phyloP scores from a whole-genome alignment of 192 early-diverging fungal species.

The Oehlia diaphana region DNA sequence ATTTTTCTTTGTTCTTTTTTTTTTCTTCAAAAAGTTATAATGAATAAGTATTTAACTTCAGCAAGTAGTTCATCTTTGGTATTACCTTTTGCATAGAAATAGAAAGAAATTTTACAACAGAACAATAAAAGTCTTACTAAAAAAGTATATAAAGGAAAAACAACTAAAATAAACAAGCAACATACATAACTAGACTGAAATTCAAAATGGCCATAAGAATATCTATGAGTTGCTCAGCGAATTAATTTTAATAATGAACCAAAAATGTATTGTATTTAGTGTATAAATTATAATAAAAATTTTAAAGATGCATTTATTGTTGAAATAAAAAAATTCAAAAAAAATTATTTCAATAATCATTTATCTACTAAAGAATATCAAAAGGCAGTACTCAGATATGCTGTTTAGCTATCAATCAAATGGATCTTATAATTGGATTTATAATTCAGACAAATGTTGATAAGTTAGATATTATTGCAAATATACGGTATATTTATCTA shows the following conservation, averaged over 20 bases:
- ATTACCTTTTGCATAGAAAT: too few relatives aligned
- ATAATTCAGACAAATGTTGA: not conserved
- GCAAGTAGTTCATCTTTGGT: too few relatives aligned
- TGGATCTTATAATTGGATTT: not conserved
- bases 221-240: not conserved
- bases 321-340: not conserved
- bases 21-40: too few relatives aligned
- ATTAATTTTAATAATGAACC: not conserved
- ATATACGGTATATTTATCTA: not conserved
- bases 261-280: not conserved
- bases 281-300: not conserved
- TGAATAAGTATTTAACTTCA: too few relatives aligned
- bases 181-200: too few relatives aligned
- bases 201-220: not conserved
- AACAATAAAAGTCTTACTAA: too few relatives aligned
- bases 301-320: not conserved
- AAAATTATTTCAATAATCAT: constrained; percentile 7
- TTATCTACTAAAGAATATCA: not conserved
- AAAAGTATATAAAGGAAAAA: too few relatives aligned
- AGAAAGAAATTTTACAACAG: too few relatives aligned
- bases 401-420: not conserved
- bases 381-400: not conserved
- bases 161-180: too few relatives aligned
- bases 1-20: too few relatives aligned
- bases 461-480: constrained; percentile 6